These are phyloP conservation scores for Glebionis coronaria DNA, from an alignment of 129 eudicot species.

Conservation along the genomic window DNA sequence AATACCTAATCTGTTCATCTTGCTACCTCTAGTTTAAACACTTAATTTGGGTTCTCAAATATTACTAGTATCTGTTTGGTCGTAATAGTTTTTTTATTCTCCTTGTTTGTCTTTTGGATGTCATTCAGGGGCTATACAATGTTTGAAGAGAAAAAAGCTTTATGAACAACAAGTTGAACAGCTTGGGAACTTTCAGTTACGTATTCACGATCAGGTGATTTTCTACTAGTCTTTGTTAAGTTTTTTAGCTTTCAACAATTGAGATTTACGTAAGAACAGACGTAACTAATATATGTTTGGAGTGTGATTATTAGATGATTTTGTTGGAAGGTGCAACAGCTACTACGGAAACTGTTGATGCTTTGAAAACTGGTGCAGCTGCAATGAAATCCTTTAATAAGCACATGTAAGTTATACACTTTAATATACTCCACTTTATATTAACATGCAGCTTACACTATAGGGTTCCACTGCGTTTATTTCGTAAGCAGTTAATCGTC, in stretches of 20 bases:
- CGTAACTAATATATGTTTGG: neutral
- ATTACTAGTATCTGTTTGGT: no score
- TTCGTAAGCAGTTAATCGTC: no score
- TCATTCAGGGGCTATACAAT: constrained; percentile 35
- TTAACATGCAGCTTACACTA: no score
- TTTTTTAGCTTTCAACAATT: neutral
- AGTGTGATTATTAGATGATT: constrained; percentile 20
- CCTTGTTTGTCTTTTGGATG: neutral
- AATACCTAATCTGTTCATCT: no score
- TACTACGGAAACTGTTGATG: constrained; percentile 27
- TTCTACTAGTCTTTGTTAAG: neutral
- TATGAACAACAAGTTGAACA: constrained; percentile 37
- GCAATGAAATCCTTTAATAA: constrained; percentile 29
- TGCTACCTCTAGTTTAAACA: no score
- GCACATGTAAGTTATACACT: constrained; percentile 17
- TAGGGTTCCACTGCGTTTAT: no score
- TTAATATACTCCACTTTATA: neutral
- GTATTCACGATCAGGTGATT: constrained; percentile 33
- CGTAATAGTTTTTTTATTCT: no score
- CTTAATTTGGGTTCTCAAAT: no score
- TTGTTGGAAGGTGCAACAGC: constrained; percentile 28
- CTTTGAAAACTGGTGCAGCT: constrained; percentile 22
- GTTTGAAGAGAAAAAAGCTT: constrained; percentile 33
- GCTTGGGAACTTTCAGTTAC: constrained; percentile 32
- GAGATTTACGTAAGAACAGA: neutral